Evolutionary conservation across 75 land plant species (phyloP), one percentile per base, ranked within the genome.

Genomic region (Pinus albicaulis): DNA sequence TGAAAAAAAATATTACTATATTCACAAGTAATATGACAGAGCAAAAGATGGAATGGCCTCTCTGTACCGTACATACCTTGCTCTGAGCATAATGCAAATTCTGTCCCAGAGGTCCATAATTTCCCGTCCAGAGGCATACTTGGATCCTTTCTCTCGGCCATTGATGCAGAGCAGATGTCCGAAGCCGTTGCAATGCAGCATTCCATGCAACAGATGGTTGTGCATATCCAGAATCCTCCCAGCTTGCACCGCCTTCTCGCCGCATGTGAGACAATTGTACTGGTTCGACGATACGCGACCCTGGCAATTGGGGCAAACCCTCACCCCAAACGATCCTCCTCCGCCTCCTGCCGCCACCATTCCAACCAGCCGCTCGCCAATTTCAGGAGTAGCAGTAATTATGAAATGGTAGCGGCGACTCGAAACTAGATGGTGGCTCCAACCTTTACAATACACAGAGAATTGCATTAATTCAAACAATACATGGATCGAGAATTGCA

Each of bases 71-170:
- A 44, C 11, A 1, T 8, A 20, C 98, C 96, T 75, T 55, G 88
- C 73, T 61, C 83, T 81, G 14, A 97, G 88, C 79, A 71, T 76
- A 8, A 82, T 65, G 81, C 95, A 97, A 28, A 97, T 78, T 20
- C 99, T 85, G 68, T 97, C 98, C 92, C 93, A 97, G n/a, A 97
- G 83, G 73, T 95, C 93, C 93, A 97, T 89, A 72, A 95, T 80
- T 59, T 92, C 87, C 56, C 84, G 52, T 20, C 99, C 99, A 36
- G 82, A 81, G 61, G 86, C 80, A 57, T 71, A 71, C 28, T 80
- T 77, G 10, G 98, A 94, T 4, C 91, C 95, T 12, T 86, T 89
- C 78, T 94, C 98, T 55, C 84, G 79, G 31, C 98, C 99, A 69
- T 92, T 94, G 75, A 97, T 77, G 71, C 83, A 78, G 74, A 97